A percentile compares a stretch with the other conserved stretches of the same genome.
These are phyloP conservation scores for Cladosporium sp. DNA, from an alignment of 2,329 filamentous ascomycete genomes.

Conservation along the genomic window DNA sequence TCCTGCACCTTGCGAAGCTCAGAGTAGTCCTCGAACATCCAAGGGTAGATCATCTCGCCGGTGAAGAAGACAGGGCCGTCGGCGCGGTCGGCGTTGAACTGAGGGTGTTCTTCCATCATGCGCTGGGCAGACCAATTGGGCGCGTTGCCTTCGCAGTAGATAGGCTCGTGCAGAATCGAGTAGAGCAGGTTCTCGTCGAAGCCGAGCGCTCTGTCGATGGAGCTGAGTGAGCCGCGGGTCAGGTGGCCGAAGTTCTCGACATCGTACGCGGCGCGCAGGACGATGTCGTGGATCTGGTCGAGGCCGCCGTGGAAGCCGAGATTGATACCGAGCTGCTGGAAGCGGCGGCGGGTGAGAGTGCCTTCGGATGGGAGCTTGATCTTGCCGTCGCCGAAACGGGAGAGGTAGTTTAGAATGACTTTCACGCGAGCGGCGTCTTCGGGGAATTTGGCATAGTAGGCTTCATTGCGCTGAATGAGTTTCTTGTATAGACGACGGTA, in stretches of 20 bases:
- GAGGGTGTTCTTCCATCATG: conserved; percentile 49
- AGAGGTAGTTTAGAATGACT: conserved; percentile 62
- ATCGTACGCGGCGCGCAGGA: conserved; percentile 68
- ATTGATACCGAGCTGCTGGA: conserved; percentile 71
- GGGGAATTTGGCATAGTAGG: conserved; percentile 81
- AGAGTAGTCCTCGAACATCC: conserved; percentile 75
- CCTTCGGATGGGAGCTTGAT: conserved; percentile 70
- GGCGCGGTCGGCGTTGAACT: conserved; percentile 43
- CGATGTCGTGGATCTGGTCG: conserved; percentile 67
- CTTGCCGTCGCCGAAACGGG: conserved; percentile 50
- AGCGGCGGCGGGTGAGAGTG: conserved; percentile 64
- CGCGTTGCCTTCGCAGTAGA: conserved; percentile 70
- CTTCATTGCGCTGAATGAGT: conserved; percentile 66
- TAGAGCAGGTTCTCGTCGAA: conserved; percentile 81
- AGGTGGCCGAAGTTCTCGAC: conserved; percentile 72
- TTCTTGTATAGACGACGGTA: conserved; percentile 69
- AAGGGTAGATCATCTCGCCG: conserved; percentile 87
- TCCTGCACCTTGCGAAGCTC: conserved; percentile 67
- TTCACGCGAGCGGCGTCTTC: conserved; percentile 69
- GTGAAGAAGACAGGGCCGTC: conserved; percentile 68
- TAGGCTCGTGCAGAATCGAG: conserved; percentile 78
- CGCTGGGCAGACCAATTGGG: conserved; percentile 74
- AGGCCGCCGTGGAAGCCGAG: conserved; percentile 79
- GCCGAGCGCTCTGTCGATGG: conserved; percentile 61
- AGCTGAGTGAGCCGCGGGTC: conserved; percentile 64